These are phyloP conservation scores for Sisymbrium irio DNA, from an alignment of 345 rosid species.

Conservation along the genomic window DNA sequence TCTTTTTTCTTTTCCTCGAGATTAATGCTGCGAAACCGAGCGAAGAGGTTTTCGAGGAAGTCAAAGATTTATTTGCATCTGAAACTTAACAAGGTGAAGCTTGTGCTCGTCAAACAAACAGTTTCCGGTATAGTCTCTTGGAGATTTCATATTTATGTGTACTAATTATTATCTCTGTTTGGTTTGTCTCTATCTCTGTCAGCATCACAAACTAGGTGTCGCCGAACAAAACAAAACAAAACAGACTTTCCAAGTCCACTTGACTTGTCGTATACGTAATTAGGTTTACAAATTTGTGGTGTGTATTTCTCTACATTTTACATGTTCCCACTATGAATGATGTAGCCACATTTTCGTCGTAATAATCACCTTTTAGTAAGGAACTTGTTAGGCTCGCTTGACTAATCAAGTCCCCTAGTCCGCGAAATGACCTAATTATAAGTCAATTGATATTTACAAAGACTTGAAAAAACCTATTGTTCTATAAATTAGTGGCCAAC, in stretches of 20 bases:
- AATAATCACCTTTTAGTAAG: not conserved
- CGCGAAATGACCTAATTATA: not conserved
- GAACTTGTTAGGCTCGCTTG: not conserved
- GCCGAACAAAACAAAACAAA: slow-evolving; percentile 13
- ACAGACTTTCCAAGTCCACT: not conserved
- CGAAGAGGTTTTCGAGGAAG: slow-evolving; percentile 63
- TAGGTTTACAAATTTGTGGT: not conserved
- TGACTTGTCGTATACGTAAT: slow-evolving; percentile 12
- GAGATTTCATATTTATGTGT: not conserved
- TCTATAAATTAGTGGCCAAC: not conserved
- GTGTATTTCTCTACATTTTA: not conserved
- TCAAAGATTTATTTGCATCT: slow-evolving; percentile 44
- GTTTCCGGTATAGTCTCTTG: not conserved
- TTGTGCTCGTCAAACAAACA: not conserved
- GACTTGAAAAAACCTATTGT: not conserved
- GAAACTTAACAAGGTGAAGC: slow-evolving; percentile 48
- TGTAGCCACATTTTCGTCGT: not conserved
- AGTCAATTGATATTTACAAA: not conserved
- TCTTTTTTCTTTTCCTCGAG: slow-evolving; percentile 34
- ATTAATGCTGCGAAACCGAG: slow-evolving; percentile 67
- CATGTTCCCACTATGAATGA: not conserved
- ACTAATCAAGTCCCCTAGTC: not conserved
- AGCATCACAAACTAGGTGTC: not conserved
- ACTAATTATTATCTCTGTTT: not conserved
- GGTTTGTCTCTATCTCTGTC: not conserved